These are phyloP conservation scores for Aspergillus costaricaensis DNA, from an alignment of 2,329 filamentous ascomycete genomes.

Conservation along the genomic window DNA sequence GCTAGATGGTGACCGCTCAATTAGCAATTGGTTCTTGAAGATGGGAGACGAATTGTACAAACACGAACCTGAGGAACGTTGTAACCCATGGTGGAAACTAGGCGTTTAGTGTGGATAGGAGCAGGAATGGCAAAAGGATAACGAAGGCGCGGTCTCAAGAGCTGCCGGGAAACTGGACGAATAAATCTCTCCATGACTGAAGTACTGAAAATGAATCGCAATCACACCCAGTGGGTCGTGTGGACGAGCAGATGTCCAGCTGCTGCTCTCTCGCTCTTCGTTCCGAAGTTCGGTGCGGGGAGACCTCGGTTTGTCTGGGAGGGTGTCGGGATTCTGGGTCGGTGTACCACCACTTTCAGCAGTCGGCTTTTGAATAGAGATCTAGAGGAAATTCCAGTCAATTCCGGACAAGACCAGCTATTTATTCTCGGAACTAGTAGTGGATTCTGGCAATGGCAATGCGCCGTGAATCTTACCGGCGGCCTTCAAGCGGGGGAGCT, in stretches of 20 bases:
- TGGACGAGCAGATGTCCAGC: slow-evolving; percentile 3
- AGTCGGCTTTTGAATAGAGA: neutral
- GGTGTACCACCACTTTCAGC: neutral
- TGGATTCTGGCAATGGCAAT: neutral
- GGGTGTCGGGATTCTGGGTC: neutral
- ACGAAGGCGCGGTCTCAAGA: slow-evolving; percentile 36
- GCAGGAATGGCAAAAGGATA: slow-evolving; percentile 40
- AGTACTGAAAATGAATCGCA: neutral
- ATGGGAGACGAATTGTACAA: neutral
- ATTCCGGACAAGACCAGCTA: neutral
- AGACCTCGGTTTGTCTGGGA: neutral
- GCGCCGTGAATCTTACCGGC: slow-evolving; percentile 2
- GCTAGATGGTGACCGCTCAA: slow-evolving; percentile 47
- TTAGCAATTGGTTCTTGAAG: slow-evolving; percentile 2
- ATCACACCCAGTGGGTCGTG: slow-evolving; percentile 25
- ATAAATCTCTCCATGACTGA: slow-evolving; percentile 37
- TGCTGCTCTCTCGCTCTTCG: neutral
- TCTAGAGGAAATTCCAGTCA: slow-evolving; percentile 14
- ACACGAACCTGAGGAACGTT: slow-evolving; percentile 42
- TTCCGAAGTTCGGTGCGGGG: slow-evolving; percentile 3
- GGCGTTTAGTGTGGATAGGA: slow-evolving; percentile 34
- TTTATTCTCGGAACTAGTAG: neutral
- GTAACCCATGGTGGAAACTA: slow-evolving; percentile 44
- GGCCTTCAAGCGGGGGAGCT: slow-evolving; percentile 15
- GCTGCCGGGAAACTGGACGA: slow-evolving; percentile 39